phyloP scores from a whole-genome alignment of 2,329 filamentous ascomycete species.

The Fusarium longipes region DNA sequence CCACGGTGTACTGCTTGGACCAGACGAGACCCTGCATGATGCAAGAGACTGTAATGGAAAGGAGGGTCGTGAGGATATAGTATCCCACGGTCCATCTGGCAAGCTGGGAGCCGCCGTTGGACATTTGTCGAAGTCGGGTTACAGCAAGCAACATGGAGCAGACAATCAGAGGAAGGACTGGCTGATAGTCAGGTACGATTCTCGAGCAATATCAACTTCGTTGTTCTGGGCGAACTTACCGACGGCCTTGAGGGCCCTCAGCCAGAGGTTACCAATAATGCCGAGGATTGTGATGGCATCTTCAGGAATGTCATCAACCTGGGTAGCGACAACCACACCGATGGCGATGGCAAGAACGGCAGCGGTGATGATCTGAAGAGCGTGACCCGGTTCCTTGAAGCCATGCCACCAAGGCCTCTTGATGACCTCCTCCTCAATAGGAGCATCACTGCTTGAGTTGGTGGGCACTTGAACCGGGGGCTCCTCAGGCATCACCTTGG shows the following conservation, averaged over 20 bases:
- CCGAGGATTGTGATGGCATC: constrained; percentile 54
- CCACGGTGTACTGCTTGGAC: constrained; percentile 57
- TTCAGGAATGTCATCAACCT: constrained; percentile 55
- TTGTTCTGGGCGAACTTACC: constrained; percentile 49
- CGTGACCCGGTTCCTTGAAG: constrained; percentile 57
- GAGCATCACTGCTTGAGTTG: constrained; percentile 27
- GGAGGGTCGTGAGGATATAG: constrained; percentile 61
- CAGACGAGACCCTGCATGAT: constrained; percentile 61
- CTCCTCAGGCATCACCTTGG: constrained; percentile 31
- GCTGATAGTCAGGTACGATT: constrained; percentile 1
- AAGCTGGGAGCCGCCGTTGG: constrained; percentile 55
- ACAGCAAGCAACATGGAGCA: constrained; percentile 64
- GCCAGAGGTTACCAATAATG: constrained; percentile 63
- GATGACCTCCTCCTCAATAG: constrained; percentile 27
- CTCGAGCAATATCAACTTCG: not conserved
- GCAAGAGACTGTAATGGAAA: constrained; percentile 60
- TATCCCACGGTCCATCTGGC: constrained; percentile 62
- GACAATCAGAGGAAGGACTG: constrained; percentile 64
- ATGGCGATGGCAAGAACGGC: constrained; percentile 62
- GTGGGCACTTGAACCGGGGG: constrained; percentile 36
- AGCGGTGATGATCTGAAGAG: constrained; percentile 61
- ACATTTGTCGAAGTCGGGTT: constrained; percentile 60
- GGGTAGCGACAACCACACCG: constrained; percentile 58
- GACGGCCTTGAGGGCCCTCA: constrained; percentile 60
- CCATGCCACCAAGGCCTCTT: constrained; percentile 53